Conservation (phyloP, 257 asterid genomes). For the Euphrasia confusa region DNA sequence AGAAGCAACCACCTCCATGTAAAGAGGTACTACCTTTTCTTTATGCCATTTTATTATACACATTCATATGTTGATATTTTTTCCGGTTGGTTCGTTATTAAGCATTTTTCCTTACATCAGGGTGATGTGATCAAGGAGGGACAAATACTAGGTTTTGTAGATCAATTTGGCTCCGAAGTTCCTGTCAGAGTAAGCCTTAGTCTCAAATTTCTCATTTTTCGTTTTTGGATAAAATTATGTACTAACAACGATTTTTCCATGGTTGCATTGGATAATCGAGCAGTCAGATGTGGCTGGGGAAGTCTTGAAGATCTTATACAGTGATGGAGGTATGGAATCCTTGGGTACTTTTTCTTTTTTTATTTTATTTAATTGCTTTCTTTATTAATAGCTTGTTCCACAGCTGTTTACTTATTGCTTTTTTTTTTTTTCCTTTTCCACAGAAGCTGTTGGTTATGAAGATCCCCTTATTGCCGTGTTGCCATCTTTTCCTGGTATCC, state of each 20-base stretch:
- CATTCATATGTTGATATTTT: neutral
- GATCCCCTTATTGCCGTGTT: constrained; percentile 48
- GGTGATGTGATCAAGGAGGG: constrained; percentile 89
- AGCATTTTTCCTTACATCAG: constrained; percentile 32
- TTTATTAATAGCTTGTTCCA: too few relatives aligned
- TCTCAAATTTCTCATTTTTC: neutral
- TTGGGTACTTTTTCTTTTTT: too few relatives aligned
- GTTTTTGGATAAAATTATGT: neutral
- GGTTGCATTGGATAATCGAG: constrained; percentile 23
- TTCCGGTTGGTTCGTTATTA: constrained; percentile 2
- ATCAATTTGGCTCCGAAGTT: constrained; percentile 57
- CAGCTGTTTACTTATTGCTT: neutral
- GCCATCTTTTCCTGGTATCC: constrained; percentile 51
- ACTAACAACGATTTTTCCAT: constrained; percentile 3
- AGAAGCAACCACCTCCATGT: constrained; percentile 60
- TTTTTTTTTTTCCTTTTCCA: neutral
- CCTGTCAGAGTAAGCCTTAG: constrained; percentile 61
- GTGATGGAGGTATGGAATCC: constrained; percentile 57
- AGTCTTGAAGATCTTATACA: constrained; percentile 63
- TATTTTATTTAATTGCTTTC: too few relatives aligned
- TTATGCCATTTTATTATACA: constrained; percentile 33
- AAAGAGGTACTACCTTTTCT: constrained; percentile 53
- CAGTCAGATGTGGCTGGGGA: constrained; percentile 89
- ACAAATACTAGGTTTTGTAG: constrained; percentile 65
- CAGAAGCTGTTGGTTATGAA: constrained; percentile 62